Conservation (phyloP, 805 yeast genomes). For the Saturnispora sekii region DNA sequence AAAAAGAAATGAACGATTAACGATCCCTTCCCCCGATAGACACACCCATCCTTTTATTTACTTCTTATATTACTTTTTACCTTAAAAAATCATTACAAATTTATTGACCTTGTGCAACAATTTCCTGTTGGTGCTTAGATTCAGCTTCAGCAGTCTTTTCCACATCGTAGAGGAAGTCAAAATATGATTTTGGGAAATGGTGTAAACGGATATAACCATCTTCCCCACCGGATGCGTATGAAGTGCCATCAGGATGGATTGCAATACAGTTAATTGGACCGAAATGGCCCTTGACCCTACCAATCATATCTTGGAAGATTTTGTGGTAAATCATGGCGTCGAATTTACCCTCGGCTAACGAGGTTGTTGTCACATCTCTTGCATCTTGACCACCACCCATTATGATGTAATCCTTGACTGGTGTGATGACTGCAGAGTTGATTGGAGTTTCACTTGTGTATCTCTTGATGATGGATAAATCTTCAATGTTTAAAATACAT, state of each 20-base stretch:
- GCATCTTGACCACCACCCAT: slow-evolving; percentile 99
- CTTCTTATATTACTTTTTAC: not conserved
- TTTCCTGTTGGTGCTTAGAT: slow-evolving; percentile 6
- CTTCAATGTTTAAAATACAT: slow-evolving; percentile 65
- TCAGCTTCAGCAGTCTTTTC: slow-evolving; percentile 62
- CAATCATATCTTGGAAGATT: slow-evolving; percentile 90
- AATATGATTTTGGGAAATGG: slow-evolving; percentile 85
- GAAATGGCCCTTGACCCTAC: slow-evolving; percentile 96
- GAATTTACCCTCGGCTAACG: slow-evolving; percentile 87
- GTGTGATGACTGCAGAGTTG: slow-evolving; percentile 92
- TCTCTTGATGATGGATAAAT: slow-evolving; percentile 59
- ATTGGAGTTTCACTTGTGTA: slow-evolving; percentile 86
- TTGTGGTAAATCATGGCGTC: slow-evolving; percentile 96
- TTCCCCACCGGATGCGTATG: slow-evolving; percentile 96
- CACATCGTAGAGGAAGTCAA: slow-evolving; percentile 86
- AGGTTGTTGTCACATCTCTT: slow-evolving; percentile 94
- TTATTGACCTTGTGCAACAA: slow-evolving; percentile 4
- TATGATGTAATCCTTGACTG: slow-evolving; percentile 82
- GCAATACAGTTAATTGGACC: slow-evolving; percentile 96
- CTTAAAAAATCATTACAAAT: not conserved
- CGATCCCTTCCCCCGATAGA: too few relatives aligned
- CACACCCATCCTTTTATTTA: not conserved
- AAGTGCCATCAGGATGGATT: slow-evolving; percentile 86
- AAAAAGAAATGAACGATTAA: slow-evolving; percentile 9
- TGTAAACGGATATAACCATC: slow-evolving; percentile 96